A percentile compares a stretch with the other conserved stretches of the same genome.
Conservation (phyloP, 2,329 filamentous ascomycete species). For the Trichophyton simii region DNA sequence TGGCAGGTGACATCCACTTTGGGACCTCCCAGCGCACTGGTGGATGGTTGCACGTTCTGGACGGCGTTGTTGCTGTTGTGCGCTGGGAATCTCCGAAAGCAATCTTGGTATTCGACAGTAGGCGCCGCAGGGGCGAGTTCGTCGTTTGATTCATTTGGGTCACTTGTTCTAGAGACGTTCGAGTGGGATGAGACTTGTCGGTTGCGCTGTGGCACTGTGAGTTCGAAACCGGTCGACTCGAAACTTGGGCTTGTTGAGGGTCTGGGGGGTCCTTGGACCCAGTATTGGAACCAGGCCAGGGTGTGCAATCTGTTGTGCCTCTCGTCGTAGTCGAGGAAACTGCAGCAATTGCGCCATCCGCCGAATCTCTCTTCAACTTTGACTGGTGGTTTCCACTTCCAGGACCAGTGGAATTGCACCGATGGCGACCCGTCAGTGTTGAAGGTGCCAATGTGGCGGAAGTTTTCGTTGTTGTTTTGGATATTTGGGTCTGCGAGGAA, state of each 20-base stretch:
- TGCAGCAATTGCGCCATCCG: slow-evolving; percentile 93
- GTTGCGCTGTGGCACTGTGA: slow-evolving; percentile 61
- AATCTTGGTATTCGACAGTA: slow-evolving; percentile 2
- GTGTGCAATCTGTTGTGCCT: slow-evolving; percentile 79
- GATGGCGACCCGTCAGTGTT: slow-evolving; percentile 70
- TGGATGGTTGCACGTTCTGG: background rate
- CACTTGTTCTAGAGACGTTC: slow-evolving; percentile 67
- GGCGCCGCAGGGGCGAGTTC: slow-evolving; percentile 18
- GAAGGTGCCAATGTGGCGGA: slow-evolving; percentile 87
- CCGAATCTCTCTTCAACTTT: slow-evolving; percentile 65
- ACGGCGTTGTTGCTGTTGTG: too few relatives aligned
- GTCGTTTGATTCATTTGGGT: slow-evolving; percentile 41
- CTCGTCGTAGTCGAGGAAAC: slow-evolving; percentile 94
- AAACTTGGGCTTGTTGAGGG: slow-evolving; percentile 43
- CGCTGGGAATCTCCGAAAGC: too few relatives aligned
- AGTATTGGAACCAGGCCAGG: slow-evolving; percentile 86
- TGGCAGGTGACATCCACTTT: slow-evolving; percentile 83
- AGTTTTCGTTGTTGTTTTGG: slow-evolving; percentile 94
- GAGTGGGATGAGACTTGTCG: slow-evolving; percentile 80
- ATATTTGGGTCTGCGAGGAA: slow-evolving; percentile 95
- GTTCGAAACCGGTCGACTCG: slow-evolving; percentile 56
- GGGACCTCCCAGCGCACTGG: slow-evolving; percentile 30
- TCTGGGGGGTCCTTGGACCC: slow-evolving; percentile 56
- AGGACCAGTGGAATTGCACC: slow-evolving; percentile 85
- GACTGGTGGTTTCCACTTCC: slow-evolving; percentile 94